A percentile compares a stretch with the other conserved stretches of the same genome.
Conservation (phyloP, 768 basidiomycete genomes). For the Pulveroboletus ravenelii region DNA sequence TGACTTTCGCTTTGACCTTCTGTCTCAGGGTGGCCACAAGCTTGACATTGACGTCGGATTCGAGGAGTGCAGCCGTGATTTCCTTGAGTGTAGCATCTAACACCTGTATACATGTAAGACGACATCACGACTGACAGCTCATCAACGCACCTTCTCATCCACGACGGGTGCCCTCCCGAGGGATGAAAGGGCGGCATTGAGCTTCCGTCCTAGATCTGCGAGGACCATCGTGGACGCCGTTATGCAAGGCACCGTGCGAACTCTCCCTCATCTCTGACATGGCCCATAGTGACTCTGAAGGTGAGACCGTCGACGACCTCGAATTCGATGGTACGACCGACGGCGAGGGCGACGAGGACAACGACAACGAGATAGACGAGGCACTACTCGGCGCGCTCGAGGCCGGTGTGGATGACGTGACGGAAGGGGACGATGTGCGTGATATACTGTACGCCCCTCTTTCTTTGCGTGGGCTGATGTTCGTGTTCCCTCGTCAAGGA, state of each 20-base stretch:
- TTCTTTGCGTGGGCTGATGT: slow-evolving; percentile 2
- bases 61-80: slow-evolving; percentile 88
- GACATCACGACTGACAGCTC: background rate
- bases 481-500: slow-evolving; percentile 36
- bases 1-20: slow-evolving; percentile 88
- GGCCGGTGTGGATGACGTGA: slow-evolving; percentile 53
- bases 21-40: slow-evolving; percentile 82
- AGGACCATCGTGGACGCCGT: slow-evolving; percentile 71
- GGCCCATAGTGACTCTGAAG: slow-evolving; percentile 59
- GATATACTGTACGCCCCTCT: background rate
- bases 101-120: slow-evolving; percentile 47
- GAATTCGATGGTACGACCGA: slow-evolving; percentile 48
- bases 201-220: slow-evolving; percentile 88
- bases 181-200: slow-evolving; percentile 90
- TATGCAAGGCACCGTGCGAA: slow-evolving; percentile 27
- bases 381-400: slow-evolving; percentile 59
- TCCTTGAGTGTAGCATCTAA: slow-evolving; percentile 94
- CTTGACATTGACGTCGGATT: slow-evolving; percentile 98
- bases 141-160: slow-evolving; percentile 75
- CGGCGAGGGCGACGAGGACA: slow-evolving; percentile 42
- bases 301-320: slow-evolving; percentile 55
- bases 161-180: slow-evolving; percentile 82
- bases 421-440: slow-evolving; percentile 70
- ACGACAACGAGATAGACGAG: slow-evolving; percentile 51
- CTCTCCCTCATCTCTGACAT: slow-evolving; percentile 28